Evolutionary conservation across 352 stramenopile genomes (phyloP).

Genomic region (Globisporangium splendens): DNA sequence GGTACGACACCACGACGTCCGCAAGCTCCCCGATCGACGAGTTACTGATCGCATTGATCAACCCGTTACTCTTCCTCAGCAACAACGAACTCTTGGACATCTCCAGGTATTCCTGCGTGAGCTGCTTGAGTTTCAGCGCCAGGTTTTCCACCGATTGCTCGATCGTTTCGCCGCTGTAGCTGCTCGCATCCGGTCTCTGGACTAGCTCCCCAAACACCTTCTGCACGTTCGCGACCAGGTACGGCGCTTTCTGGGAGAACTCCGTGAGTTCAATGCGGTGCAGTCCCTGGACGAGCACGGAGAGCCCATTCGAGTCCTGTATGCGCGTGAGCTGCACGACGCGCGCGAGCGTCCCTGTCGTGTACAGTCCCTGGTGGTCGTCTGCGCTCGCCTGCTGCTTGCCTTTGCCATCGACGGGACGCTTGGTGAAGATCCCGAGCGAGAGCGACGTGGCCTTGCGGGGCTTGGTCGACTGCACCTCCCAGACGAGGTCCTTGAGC

Average conservation of each 20-base stretch:
- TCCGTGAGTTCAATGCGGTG: conserved; percentile 47
- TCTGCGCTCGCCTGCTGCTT: conserved; percentile 8
- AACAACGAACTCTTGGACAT: conserved; percentile 56
- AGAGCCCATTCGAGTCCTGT: conserved; percentile 48
- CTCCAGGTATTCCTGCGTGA: conserved; percentile 66
- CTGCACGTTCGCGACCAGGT: conserved; percentile 52
- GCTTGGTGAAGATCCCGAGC: conserved; percentile 64
- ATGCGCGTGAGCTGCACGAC: conserved; percentile 75
- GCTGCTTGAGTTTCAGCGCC: conserved; percentile 49
- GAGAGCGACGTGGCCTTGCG: conserved; percentile 39
- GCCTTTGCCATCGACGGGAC: conserved; percentile 16
- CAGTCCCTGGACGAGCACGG: conserved; percentile 64
- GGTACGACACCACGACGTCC: conserved; percentile 67
- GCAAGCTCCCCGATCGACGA: conserved; percentile 58
- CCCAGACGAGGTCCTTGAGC: conserved; percentile 77
- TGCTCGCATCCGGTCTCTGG: conserved; percentile 17
- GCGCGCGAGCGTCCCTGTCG: conserved; percentile 58
- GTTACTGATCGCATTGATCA: conserved; percentile 63
- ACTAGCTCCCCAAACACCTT: conserved; percentile 14
- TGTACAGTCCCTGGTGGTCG: conserved; percentile 39
- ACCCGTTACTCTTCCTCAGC: conserved; percentile 46
- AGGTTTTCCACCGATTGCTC: conserved; percentile 30
- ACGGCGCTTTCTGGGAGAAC: conserved; percentile 48
- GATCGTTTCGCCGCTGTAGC: conserved; percentile 10
- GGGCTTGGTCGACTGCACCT: conserved; percentile 55